Base-by-base conservation (phyloP, 2,329 filamentous ascomycete species). In the Curvularia spicifera region DNA sequence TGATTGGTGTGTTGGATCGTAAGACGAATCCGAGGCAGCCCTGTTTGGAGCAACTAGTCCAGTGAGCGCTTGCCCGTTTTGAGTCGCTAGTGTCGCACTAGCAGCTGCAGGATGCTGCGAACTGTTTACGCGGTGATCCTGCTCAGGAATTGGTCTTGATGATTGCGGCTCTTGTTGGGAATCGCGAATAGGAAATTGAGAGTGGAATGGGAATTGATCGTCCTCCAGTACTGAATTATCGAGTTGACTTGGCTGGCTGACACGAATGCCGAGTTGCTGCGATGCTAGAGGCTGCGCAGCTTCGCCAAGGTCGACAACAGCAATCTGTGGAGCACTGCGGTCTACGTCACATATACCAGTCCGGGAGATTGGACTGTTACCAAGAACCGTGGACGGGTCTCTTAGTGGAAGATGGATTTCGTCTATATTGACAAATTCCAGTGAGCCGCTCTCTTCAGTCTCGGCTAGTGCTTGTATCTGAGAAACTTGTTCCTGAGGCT, bases 161-260 rank as follows among this genome's bases (percentile, higher is more conserved):
- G 31, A 26, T 15, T 18, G 33, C 12, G 15, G 22, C 26, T 26
- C 13, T 26, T 28, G 40, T 15, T 47, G 18, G 3, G 20, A 42
- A 26, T 54, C 33, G 20, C 28, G 54, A 26, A 29, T 50, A 20
- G 53, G 61, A 18, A 56, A 39, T 46, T 64, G 64, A 10, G 56
- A 64, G 45, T 56, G 60, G 6, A 57, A 61, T 9, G 60, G 58
- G 22, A 59, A 62, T 15, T 65, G 66, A 5, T 24, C 57, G 18
- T 35, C 61, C 51, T 66, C 59, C 13, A 28, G 28, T 24, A 42
- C 46, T 43, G 56, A 58, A 39, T 54, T 53, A n/a, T 68, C 61
- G 31, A 31, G 57, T 40, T 57, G 31, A 56, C 51, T 56, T 49
- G 53, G 39, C 42, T 57, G 51, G 40, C 51, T 55, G 20, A 55